These are phyloP conservation scores for Endocarpon pusillum DNA, from an alignment of 495 filamentous ascomycete genomes.

Conservation along the genomic window DNA sequence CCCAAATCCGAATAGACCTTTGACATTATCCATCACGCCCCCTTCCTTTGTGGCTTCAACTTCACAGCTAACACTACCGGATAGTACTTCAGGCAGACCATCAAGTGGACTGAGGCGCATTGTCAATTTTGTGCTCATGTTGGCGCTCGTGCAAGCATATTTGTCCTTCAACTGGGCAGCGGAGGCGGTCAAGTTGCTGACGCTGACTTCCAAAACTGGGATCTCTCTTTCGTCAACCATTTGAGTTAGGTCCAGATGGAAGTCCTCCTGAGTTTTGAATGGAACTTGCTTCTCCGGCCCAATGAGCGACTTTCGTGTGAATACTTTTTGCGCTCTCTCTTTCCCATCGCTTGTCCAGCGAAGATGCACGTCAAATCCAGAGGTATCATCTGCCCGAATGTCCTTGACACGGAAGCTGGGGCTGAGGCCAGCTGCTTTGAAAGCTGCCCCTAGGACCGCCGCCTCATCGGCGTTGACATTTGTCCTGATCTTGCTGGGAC, in stretches of 20 bases:
- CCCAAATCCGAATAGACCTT: slow-evolving; percentile 87
- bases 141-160: slow-evolving; percentile 55
- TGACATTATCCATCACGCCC: slow-evolving; percentile 77
- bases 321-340: slow-evolving; percentile 58
- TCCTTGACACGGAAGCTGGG: slow-evolving; percentile 96
- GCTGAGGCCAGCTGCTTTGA: slow-evolving; percentile 79
- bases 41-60: slow-evolving; percentile 56
- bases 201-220: slow-evolving; percentile 39
- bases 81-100: slow-evolving; percentile 68
- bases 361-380: slow-evolving; percentile 53
- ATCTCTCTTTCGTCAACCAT: slow-evolving; percentile 36
- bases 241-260: slow-evolving; percentile 68
- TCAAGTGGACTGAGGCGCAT: slow-evolving; percentile 53
- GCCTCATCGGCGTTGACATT: slow-evolving; percentile 97
- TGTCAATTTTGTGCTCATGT: slow-evolving; percentile 64
- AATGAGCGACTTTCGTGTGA: slow-evolving; percentile 58
- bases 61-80: slow-evolving; percentile 70
- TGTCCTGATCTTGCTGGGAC: slow-evolving; percentile 61
- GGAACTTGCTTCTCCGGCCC: slow-evolving; percentile 75
- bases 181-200: slow-evolving; percentile 69
- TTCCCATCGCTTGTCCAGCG: slow-evolving; percentile 44
- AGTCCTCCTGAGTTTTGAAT: slow-evolving; percentile 71
- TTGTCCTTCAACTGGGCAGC: slow-evolving; percentile 56
- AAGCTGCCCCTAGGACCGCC: slow-evolving; percentile 90
- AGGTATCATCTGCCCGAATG: slow-evolving; percentile 60